Percentiles rank a stretch among this genome's conserved stretches.
phyloP scores from a whole-genome alignment of 139 green algal species.

The Coelastrella sp. region DNA sequence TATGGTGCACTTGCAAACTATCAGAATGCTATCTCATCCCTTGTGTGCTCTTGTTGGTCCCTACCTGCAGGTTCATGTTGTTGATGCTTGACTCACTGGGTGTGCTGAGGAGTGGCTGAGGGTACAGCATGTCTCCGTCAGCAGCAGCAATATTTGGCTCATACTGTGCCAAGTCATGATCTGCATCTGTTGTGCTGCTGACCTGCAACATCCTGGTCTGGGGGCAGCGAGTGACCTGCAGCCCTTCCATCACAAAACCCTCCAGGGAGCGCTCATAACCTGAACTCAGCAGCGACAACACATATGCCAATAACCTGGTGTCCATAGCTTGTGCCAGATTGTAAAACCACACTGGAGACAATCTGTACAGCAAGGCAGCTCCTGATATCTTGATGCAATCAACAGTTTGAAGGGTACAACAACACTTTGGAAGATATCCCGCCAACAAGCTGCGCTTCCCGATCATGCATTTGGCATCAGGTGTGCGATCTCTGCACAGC shows the following conservation, averaged over 20 bases:
- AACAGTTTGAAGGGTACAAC: no score
- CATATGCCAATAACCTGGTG: background rate
- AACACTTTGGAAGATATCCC: no score
- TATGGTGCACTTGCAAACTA: background rate
- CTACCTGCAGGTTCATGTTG: constrained; percentile 27
- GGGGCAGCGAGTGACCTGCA: constrained; percentile 30
- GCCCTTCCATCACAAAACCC: constrained; percentile 17
- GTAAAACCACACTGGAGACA: no score
- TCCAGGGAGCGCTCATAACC: constrained; percentile 38
- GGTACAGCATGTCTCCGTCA: background rate
- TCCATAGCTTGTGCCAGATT: no score
- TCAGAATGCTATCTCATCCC: no score
- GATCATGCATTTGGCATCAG: no score
- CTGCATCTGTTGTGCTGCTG: background rate
- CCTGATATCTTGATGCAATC: no score
- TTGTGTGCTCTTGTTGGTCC: background rate
- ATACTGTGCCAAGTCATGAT: background rate
- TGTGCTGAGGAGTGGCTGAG: background rate
- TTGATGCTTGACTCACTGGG: constrained; percentile 43
- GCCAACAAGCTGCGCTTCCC: no score
- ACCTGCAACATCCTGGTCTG: constrained; percentile 5
- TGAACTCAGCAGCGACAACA: constrained; percentile 12
- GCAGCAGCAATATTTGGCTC: background rate
- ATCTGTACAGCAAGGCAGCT: no score
- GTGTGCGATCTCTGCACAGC: no score